Evolutionary conservation across 306 rosid species (phyloP).

Genomic region (Chamaecrista fasciculata): DNA sequence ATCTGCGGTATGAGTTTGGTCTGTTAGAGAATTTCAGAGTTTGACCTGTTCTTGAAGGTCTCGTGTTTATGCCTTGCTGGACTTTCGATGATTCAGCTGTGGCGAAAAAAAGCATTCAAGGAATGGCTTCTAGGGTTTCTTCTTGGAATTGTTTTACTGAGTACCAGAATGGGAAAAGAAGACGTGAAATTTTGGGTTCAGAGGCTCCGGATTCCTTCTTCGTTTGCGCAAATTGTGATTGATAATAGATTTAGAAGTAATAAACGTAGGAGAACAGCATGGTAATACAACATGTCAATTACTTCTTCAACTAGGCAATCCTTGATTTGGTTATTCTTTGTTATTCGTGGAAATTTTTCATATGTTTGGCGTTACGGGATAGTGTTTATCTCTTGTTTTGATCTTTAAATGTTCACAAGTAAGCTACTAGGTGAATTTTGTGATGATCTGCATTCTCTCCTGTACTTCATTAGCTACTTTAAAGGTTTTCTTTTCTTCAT

Average conservation of each 20-base stretch:
- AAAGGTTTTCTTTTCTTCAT: neutral
- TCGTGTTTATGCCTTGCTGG: conserved; percentile 23
- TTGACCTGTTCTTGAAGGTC: conserved; percentile 31
- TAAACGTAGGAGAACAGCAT: conserved; percentile 5
- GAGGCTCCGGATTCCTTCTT: conserved; percentile 23
- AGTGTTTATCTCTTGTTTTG: neutral
- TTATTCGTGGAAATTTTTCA: neutral
- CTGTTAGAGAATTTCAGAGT: conserved; percentile 31
- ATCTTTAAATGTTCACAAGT: neutral
- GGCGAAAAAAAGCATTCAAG: conserved; percentile 22
- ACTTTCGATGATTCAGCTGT: conserved; percentile 25
- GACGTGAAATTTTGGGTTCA: conserved; percentile 36
- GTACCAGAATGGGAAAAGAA: conserved; percentile 32
- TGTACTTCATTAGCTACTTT: conserved; percentile 36
- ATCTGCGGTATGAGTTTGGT: conserved; percentile 28
- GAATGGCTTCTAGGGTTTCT: conserved; percentile 42
- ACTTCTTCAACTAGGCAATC: conserved; percentile 1
- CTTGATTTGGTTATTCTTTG: conserved; percentile 8
- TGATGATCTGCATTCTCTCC: conserved; percentile 48
- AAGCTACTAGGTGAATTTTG: neutral
- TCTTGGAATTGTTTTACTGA: conserved; percentile 32
- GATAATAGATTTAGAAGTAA: conserved; percentile 15
- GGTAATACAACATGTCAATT: too few species aligned
- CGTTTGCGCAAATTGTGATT: conserved; percentile 13
- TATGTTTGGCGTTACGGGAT: neutral